Percentiles rank a stretch among this genome's conserved stretches.
These are phyloP conservation scores for Ashbya aceris DNA, from an alignment of 1,139 yeast genomes.

Conservation along the genomic window DNA sequence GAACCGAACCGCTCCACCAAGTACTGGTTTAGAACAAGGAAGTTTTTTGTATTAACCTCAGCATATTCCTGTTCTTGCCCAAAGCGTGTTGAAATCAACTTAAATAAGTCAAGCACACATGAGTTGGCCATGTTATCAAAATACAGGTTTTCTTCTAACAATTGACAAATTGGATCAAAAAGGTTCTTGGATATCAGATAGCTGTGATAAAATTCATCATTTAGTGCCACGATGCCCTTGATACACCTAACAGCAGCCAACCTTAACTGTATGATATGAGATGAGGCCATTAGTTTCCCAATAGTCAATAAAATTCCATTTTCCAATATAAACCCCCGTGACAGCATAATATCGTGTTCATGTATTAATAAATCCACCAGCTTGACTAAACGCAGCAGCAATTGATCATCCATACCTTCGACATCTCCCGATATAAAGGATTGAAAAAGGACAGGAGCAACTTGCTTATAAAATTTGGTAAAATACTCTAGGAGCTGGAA, in stretches of 20 bases:
- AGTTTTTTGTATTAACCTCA: constrained; percentile 33
- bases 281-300: constrained; percentile 35
- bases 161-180: constrained; percentile 41
- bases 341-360: constrained; percentile 48
- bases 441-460: constrained; percentile 50
- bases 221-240: constrained; percentile 46
- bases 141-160: constrained; percentile 43
- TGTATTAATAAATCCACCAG: constrained; percentile 55
- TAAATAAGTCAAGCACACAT: constrained; percentile 64
- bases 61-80: constrained; percentile 15
- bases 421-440: constrained; percentile 35
- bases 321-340: constrained; percentile 54
- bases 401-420: constrained; percentile 30
- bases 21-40: constrained; percentile 40
- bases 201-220: constrained; percentile 52
- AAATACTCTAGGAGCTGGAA: constrained; percentile 45
- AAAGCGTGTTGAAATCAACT: constrained; percentile 35
- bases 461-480: constrained; percentile 49
- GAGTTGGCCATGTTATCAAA: constrained; percentile 64
- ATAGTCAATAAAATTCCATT: constrained; percentile 48
- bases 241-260: constrained; percentile 59
- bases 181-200: constrained; percentile 50
- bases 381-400: constrained; percentile 61
- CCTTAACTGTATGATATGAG: constrained; percentile 42
- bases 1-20: constrained; percentile 38